phyloP scores from a whole-genome alignment of 2,329 filamentous ascomycete genomes.

The Rutstroemia sp. region DNA sequence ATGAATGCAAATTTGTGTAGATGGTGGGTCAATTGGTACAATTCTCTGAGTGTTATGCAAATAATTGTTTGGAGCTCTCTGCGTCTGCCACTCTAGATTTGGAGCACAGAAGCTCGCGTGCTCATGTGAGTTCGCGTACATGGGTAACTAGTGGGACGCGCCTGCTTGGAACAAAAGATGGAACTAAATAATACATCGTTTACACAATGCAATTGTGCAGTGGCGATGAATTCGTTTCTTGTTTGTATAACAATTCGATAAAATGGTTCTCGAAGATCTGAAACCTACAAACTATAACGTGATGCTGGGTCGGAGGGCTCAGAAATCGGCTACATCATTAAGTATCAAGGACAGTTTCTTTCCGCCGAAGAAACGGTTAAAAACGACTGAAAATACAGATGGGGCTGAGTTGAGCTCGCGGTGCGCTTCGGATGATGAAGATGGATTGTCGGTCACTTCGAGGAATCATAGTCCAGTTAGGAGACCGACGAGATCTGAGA shows the following conservation, averaged over 20 bases:
- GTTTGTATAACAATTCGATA: neutral
- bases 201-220: neutral
- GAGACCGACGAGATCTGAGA: constrained; percentile 24
- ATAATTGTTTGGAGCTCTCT: neutral
- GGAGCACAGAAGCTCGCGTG: neutral
- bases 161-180: no score
- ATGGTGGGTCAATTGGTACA: no score
- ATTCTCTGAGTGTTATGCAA: neutral
- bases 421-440: constrained; percentile 11
- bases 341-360: constrained; percentile 17
- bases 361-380: constrained; percentile 26
- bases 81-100: neutral
- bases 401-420: constrained; percentile 2
- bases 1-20: neutral
- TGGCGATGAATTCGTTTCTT: no score
- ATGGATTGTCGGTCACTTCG: constrained; percentile 18
- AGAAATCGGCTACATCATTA: constrained; percentile 22
- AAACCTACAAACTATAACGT: constrained; percentile 14
- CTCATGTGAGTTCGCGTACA: constrained; percentile 1
- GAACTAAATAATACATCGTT: neutral
- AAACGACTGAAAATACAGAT: constrained; percentile 22
- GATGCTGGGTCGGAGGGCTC: constrained; percentile 21
- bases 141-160: neutral
- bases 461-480: constrained; percentile 19
- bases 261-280: constrained; percentile 19